A percentile compares a stretch with the other conserved stretches of the same genome.
phyloP scores from a whole-genome alignment of 2,329 filamentous ascomycete species.

The Claviceps digitariae region DNA sequence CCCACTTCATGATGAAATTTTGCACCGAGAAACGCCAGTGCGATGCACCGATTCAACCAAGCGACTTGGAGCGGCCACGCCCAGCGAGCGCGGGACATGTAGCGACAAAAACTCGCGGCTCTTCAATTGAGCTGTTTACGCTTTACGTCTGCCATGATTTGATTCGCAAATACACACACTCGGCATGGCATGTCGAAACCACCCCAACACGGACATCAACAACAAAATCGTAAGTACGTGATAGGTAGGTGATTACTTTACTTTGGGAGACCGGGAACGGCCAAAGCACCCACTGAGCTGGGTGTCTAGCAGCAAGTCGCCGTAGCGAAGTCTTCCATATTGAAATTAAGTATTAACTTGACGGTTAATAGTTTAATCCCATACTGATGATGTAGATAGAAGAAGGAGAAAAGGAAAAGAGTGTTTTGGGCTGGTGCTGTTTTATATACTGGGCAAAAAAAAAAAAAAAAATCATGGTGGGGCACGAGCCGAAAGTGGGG shows the following conservation, averaged over 20 bases:
- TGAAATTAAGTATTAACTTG: slow-evolving; percentile 33
- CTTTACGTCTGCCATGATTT: background rate
- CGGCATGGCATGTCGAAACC: slow-evolving; percentile 27
- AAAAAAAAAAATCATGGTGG: slow-evolving; percentile 1
- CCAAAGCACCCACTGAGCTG: slow-evolving; percentile 34
- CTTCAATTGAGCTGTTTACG: background rate
- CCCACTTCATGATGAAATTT: too few relatives aligned
- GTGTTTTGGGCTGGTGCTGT: background rate
- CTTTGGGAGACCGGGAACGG: slow-evolving; percentile 42
- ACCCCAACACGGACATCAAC: slow-evolving; percentile 39
- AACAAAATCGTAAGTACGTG: slow-evolving; percentile 22
- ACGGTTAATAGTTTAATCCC: slow-evolving; percentile 34
- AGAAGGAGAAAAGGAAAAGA: slow-evolving; percentile 14
- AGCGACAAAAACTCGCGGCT: background rate
- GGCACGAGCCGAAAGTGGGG: background rate
- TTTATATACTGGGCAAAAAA: slow-evolving; percentile 7
- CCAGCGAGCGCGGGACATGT: too few relatives aligned
- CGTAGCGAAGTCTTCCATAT: slow-evolving; percentile 35
- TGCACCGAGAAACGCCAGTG: too few relatives aligned
- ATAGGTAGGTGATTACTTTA: slow-evolving; percentile 31
- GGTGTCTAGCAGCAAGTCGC: slow-evolving; percentile 42
- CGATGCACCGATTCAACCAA: background rate
- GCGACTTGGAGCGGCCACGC: background rate
- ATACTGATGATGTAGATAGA: slow-evolving; percentile 30
- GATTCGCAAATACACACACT: background rate